phyloP scores from a whole-genome alignment of 2,329 filamentous ascomycete species.

The Fusarium dlaminii region DNA sequence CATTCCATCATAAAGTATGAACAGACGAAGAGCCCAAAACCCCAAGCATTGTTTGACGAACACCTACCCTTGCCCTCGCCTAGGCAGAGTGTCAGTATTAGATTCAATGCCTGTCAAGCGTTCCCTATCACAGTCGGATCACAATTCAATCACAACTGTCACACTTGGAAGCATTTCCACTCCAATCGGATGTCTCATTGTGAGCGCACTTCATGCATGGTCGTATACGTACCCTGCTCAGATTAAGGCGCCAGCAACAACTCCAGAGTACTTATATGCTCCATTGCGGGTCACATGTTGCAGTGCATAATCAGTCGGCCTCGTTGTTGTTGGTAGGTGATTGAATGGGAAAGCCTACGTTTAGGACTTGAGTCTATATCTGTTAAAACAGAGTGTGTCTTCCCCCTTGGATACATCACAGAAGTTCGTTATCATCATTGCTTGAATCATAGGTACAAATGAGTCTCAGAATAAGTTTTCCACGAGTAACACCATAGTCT shows the following conservation, averaged over 20 bases:
- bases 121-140: slow-evolving; percentile 15
- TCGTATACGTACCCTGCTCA: not conserved
- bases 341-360: not conserved
- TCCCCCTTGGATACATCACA: not conserved
- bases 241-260: not conserved
- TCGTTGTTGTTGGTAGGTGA: not conserved
- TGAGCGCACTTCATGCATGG: not conserved
- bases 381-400: not conserved
- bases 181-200: not conserved
- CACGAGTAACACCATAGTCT: not conserved
- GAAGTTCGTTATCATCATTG: not conserved
- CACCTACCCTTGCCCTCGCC: slow-evolving; percentile 2
- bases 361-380: not conserved
- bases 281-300: not conserved
- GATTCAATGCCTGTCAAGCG: slow-evolving; percentile 1
- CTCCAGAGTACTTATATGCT: not conserved
- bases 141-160: slow-evolving; percentile 15
- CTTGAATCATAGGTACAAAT: not conserved
- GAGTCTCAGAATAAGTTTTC: not conserved
- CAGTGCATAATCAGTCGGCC: not conserved
- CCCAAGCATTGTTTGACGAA: not conserved
- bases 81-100: not conserved
- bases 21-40: not conserved
- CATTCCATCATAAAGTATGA: not conserved
- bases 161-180: slow-evolving; percentile 2